Base-by-base conservation (phyloP, 2,329 filamentous ascomycete species). In the Talaromyces piceae region DNA sequence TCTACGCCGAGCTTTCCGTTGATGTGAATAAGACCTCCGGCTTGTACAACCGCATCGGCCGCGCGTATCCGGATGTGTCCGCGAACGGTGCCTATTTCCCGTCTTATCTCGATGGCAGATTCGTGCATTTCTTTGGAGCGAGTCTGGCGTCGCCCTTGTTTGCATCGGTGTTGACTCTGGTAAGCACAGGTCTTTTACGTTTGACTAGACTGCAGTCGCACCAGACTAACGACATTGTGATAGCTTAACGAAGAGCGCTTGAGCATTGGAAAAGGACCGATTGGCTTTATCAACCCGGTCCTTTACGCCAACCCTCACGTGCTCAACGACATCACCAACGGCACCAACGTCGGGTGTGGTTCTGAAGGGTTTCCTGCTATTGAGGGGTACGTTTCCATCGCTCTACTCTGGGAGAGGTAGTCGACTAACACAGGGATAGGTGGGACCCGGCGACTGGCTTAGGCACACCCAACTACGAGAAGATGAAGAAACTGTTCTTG, bases 61-160 rank as follows among this genome's bases (percentile, higher is more conserved):
- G 76, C 23, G 76, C 67, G 1, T 77, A 76, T 47, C 76, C 76
- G 0, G 76, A 78, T 52, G 70, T 79, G 8, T 63, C 74, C 1
- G 75, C 75, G 0, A 68, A 68, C 31, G 75, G 69, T 12, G 71
- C 67, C 49, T 58, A 61, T 18, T 62, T 64, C 50, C 56, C 54
- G 8, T 62, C 57, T 4, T 62, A 57, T 28, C 47, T 49, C 11
- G 47, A 56, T 37, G 58, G 57, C 2, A 27, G 44, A 3, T 48
- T 59, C 20, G 50, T 57, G 26, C 58, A 58, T 45, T 63, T 54
- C 48, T 64, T 59, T 16, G 63, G 64, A 7, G 52, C 63, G 2
- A 66, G 63, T 51, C 47, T 64, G 54, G 56, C 62, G 3, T 57
- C 60, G 39, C 63, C 63, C 1, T 48, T 66, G 47, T 62, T 64